A percentile compares a stretch with the other conserved stretches of the same genome.
Evolutionary conservation across 179 eudicot genomes (phyloP).

Genomic region (Carnegiea gigantea): DNA sequence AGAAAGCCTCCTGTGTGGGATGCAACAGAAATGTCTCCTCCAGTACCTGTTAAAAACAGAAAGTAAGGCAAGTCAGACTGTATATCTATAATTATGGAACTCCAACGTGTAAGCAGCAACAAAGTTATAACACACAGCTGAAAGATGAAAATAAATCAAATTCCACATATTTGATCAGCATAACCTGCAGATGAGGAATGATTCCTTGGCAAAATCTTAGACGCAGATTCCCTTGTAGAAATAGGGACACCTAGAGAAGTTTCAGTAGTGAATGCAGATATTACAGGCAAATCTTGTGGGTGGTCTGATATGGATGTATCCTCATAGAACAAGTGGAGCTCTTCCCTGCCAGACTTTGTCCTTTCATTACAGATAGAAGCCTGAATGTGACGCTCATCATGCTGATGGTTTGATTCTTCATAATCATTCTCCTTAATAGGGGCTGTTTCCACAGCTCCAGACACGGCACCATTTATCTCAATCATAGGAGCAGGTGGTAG

Average conservation of each 20-base stretch:
- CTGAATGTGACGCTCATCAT: constrained; percentile 27
- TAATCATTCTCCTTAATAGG: constrained; percentile 24
- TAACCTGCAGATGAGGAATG: constrained; percentile 37
- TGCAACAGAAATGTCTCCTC: constrained; percentile 38
- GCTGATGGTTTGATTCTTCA: constrained; percentile 25
- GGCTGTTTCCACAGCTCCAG: constrained; percentile 22
- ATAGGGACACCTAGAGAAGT: constrained; percentile 32
- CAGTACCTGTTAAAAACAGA: constrained; percentile 26
- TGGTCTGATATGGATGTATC: constrained; percentile 28
- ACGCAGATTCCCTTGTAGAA: constrained; percentile 25
- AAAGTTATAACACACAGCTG: constrained; percentile 17
- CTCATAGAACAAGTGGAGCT: constrained; percentile 60
- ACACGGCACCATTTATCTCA: constrained; percentile 27
- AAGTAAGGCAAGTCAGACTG: constrained; percentile 18
- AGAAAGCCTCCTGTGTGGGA: constrained; percentile 32
- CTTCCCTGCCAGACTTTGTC: constrained; percentile 40
- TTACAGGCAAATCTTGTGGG: constrained; percentile 27
- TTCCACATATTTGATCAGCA: constrained; percentile 29
- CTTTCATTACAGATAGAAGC: constrained; percentile 21
- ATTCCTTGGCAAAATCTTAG: constrained; percentile 30
- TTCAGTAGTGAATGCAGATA: constrained; percentile 31
- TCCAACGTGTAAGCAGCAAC: constrained; percentile 9
- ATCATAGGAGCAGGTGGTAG: constrained; percentile 23
- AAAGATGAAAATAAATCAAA: constrained; percentile 27
- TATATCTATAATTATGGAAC: constrained; percentile 1